Conservation (phyloP, 176 grass and related monocot species). For the Eleusine coracana region DNA sequence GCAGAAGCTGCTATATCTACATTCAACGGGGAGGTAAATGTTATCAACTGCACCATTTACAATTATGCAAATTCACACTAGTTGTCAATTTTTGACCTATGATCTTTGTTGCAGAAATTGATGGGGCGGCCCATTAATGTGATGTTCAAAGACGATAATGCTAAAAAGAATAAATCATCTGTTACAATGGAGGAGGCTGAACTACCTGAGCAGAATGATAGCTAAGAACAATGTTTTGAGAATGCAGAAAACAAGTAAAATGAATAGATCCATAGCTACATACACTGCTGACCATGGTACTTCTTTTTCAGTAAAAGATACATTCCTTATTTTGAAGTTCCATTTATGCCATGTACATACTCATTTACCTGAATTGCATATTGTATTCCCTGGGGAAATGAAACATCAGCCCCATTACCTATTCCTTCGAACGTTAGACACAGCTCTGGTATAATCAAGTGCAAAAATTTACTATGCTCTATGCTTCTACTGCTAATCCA, state of each 20-base stretch:
- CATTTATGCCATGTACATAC: constrained; percentile 24
- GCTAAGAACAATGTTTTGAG: constrained; percentile 24
- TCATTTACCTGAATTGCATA: background rate
- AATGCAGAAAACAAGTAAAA: constrained; percentile 20
- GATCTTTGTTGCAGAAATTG: constrained; percentile 50
- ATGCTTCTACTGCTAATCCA: background rate
- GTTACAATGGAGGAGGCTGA: constrained; percentile 16
- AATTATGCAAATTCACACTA: background rate
- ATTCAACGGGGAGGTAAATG: constrained; percentile 70
- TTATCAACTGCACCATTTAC: background rate
- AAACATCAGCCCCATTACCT: background rate
- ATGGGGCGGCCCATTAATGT: constrained; percentile 59
- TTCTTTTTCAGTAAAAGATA: constrained; percentile 23
- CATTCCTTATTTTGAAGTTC: background rate
- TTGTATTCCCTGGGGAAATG: constrained; percentile 11
- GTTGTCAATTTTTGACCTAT: constrained; percentile 25
- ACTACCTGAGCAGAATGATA: constrained; percentile 41
- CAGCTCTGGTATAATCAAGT: background rate
- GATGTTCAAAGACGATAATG: constrained; percentile 51
- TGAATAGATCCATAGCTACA: constrained; percentile 13
- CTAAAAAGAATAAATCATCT: constrained; percentile 41
- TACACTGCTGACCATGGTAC: background rate
- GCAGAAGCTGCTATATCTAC: constrained; percentile 77
- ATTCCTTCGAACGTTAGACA: background rate
- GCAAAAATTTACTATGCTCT: background rate